Base-by-base conservation (phyloP, 345 rosid species). In the Gossypioides kirkii region DNA sequence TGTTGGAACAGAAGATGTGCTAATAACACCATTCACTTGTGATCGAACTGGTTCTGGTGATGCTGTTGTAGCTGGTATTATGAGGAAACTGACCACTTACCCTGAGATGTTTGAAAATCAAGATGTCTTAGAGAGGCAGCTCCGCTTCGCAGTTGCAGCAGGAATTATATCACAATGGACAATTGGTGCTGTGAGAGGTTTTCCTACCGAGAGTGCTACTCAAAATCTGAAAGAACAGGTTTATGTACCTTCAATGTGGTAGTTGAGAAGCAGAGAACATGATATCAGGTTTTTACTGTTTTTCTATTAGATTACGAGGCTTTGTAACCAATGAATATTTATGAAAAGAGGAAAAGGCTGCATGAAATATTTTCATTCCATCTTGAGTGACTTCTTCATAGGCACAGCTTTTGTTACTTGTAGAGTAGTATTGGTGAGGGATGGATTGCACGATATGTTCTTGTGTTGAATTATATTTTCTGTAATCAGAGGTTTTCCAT, bases 1-100 rank as follows among this genome's bases (percentile, higher is more conserved):
- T 38, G 80, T 89, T 3, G 98, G 98, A 70, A 88, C 95, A 0
- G 98, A 94, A 76, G 97, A 94, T 84, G 97, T 86, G 76, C 88
- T 90, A 22, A 85, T 92, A 75, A 87, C 97, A 20, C 97, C 98
- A 0, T 86, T 87, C 81, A 92, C 98, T 3, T 92, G 95, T 73
- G 98, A 94, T 82, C 85, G 97, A 49, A 94, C 97, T 46, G 97
- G 98, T 72, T 89, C 98, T 1, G 98, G 98, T 20, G 98, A 94
- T 82, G 98, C 97, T 73, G 83, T 90, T 72, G 97, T 92, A 70
- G 98, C 97, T 70, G 97, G 81, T 14, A 87, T 94, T 14, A 83
- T 90, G 87, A 88, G 98, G 65, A 94, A 90, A 85, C 86, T 92
- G 67, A 84, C 91, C 8, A 86, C 82, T 76, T 82, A 56, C 59